Conservation (phyloP, 139 green algal species). For the Asterochloris sp. region DNA sequence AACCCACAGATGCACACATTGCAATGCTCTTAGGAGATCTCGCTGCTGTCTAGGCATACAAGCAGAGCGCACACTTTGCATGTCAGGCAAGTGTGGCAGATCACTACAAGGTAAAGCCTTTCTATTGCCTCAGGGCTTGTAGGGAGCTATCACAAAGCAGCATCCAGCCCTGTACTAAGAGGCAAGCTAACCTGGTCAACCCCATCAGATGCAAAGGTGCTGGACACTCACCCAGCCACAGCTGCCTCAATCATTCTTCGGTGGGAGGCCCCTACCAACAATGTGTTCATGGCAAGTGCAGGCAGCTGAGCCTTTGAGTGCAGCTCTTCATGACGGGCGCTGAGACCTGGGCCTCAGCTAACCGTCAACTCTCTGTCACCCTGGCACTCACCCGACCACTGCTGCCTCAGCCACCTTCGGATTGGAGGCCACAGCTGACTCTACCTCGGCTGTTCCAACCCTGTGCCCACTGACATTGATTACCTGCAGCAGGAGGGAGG, state of each 20-base stretch:
- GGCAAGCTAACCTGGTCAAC: too few relatives aligned
- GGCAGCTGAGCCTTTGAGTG: background rate
- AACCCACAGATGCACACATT: background rate
- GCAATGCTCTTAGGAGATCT: background rate
- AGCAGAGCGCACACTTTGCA: background rate
- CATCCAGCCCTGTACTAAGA: too few relatives aligned
- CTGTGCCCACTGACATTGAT: constrained; percentile 87
- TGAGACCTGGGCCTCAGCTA: background rate
- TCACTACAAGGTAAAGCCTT: too few relatives aligned
- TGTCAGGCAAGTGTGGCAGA: background rate
- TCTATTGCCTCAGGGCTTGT: too few relatives aligned
- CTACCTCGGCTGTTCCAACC: constrained; percentile 94
- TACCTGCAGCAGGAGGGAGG: too few relatives aligned
- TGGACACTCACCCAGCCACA: too few relatives aligned
- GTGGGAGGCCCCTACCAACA: too few relatives aligned
- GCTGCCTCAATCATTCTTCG: too few relatives aligned
- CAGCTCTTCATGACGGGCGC: background rate
- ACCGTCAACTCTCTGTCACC: background rate
- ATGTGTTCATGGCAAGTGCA: background rate
- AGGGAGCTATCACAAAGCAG: too few relatives aligned
- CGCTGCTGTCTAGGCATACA: too few relatives aligned
- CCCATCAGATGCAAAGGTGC: too few relatives aligned
- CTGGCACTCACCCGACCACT: constrained; percentile 68
- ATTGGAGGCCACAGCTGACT: constrained; percentile 81
- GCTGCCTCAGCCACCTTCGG: constrained; percentile 84